Conservation (phyloP, 2,329 filamentous ascomycete genomes). For the Escovopsis sp. region DNA sequence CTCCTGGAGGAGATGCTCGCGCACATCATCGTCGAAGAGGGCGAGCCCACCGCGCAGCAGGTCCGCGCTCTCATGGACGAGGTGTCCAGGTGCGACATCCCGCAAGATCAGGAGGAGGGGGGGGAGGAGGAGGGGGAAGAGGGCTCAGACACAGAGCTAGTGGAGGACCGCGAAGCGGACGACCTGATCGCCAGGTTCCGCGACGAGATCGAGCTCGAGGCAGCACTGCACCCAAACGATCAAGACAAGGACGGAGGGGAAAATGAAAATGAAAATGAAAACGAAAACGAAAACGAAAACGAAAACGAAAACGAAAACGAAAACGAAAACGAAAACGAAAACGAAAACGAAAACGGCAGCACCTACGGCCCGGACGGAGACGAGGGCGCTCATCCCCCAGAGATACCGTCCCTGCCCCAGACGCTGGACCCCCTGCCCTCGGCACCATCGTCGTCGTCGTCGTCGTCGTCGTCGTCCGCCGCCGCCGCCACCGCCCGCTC, state of each 20-base stretch:
- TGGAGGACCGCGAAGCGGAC: constrained; percentile 29
- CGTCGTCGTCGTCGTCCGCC: no score
- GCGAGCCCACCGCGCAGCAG: constrained; percentile 16
- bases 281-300: not conserved
- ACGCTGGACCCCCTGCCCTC: constrained; percentile 23
- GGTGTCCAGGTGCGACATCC: constrained; percentile 16
- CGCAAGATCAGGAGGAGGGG: constrained; percentile 9
- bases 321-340: no score
- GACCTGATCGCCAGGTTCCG: constrained; percentile 29
- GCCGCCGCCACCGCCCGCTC: constrained; percentile 12
- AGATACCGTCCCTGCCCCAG: constrained; percentile 30
- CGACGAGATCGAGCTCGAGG: constrained; percentile 29
- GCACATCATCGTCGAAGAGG: constrained; percentile 23
- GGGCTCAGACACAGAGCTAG: constrained; percentile 28
- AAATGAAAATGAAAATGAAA: not conserved
- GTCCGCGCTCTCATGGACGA: constrained; percentile 24
- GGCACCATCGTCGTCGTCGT: constrained; percentile 7
- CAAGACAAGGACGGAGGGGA: no score
- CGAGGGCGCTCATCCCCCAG: constrained; percentile 5
- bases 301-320: no score
- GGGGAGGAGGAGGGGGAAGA: constrained; percentile 4
- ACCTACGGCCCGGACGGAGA: no score
- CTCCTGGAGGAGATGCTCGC: constrained; percentile 37
- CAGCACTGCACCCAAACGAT: constrained; percentile 3
- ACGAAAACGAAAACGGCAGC: no score